Evolutionary conservation across 164 flowering plant species (phyloP), one percentile per base, ranked within the genome.

Genomic region (Tinospora cordifolia): DNA sequence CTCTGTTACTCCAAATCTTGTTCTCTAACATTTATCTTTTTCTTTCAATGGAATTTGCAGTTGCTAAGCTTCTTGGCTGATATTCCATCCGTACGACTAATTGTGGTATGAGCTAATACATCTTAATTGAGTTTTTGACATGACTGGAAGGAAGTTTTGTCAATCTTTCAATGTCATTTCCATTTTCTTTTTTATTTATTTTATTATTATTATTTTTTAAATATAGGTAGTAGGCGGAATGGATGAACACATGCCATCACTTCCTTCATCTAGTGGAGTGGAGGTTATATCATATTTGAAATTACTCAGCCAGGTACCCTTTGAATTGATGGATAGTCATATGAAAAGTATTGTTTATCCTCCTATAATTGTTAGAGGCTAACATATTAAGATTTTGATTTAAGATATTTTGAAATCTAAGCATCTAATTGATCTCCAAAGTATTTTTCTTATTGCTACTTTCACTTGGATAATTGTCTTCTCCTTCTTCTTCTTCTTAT

Each of bases 181-280:
- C 40, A 38, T 13, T 47, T 54, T 24, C 22, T 6, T 54, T 19
- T 21, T n/a, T n/a, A n/a, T n/a, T n/a, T n/a, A n/a, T n/a, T n/a
- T n/a, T n/a, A n/a, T n/a, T n/a, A n/a, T n/a, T n/a, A n/a, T n/a
- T n/a, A n/a, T n/a, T n/a, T n/a, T n/a, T 46, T 6, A 59, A 39
- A 46, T 44, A 47, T 73, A 92, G 98, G 96, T 92, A 49, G 87
- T 92, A 74, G 94, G 89, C 67, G 96, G 96, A 27, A 72, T 86
- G 49, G 94, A 90, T 77, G 89, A 88, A 65, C 82, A 84, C 65
- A 71, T 90, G 60, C 92, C 96, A 30, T 85, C 89, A 10, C 86
- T 90, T 79, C 93, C 91, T 69, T 74, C 88, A 40, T 72, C 90
- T 74, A 21, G 84, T 39, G 89, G 91, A 46, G 87, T 92, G 34